Conservation (phyloP, 495 filamentous ascomycete genomes). For the Hypoxylon trugodes region DNA sequence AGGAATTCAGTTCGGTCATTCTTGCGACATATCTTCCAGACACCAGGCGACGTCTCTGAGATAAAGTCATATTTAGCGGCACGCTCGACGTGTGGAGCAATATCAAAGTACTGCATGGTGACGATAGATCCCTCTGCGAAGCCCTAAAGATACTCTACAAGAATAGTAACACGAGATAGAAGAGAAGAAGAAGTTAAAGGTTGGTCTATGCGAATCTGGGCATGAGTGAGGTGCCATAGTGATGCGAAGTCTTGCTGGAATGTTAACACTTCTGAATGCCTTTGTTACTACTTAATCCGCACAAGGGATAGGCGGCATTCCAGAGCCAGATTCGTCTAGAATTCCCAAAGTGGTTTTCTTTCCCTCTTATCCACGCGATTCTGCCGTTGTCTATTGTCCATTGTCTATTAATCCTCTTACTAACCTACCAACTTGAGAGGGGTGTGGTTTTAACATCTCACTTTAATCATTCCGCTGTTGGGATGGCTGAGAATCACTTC, state of each 20-base stretch:
- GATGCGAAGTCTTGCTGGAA: constrained; percentile 23
- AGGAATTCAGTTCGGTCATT: constrained; percentile 31
- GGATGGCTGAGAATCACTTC: no score
- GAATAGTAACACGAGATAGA: neutral
- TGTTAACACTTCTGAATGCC: constrained; percentile 31
- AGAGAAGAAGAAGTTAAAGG: neutral
- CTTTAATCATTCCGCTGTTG: no score
- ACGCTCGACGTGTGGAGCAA: constrained; percentile 12
- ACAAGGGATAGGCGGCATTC: constrained; percentile 30
- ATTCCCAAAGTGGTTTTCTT: neutral
- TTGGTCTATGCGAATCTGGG: constrained; percentile 5
- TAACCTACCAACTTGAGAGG: no score
- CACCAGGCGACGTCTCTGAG: constrained; percentile 23
- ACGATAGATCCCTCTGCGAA: neutral
- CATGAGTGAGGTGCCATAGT: neutral
- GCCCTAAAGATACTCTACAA: neutral
- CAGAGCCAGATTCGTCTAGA: constrained; percentile 34
- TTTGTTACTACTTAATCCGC: constrained; percentile 33
- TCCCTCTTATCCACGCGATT: constrained; percentile 11
- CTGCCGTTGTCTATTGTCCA: constrained; percentile 4
- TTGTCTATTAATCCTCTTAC: no score
- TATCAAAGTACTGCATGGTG: neutral
- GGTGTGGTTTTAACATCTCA: neutral
- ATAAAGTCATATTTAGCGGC: constrained; percentile 32
- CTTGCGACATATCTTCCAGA: constrained; percentile 38